These are phyloP conservation scores for Panaeolus papilionaceus DNA, from an alignment of 768 basidiomycete genomes.

Conservation along the genomic window DNA sequence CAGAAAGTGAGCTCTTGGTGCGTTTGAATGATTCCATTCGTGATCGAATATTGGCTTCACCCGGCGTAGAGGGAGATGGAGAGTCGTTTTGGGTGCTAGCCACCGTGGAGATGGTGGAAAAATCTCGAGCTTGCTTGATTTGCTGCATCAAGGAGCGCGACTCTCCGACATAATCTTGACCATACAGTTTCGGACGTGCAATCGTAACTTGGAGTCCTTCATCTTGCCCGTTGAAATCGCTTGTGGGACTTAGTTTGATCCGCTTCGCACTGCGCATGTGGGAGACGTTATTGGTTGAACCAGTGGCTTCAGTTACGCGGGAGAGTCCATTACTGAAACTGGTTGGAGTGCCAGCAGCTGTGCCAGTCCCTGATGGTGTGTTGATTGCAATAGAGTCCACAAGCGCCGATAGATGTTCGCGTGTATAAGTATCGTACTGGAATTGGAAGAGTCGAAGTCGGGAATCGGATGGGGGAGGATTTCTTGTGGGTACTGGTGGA, in stretches of 20 bases:
- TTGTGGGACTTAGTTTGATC: constrained; percentile 75
- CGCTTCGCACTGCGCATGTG: constrained; percentile 80
- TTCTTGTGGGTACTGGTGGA: constrained; percentile 33
- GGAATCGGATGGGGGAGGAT: constrained; percentile 63
- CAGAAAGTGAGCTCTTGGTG: constrained; percentile 15
- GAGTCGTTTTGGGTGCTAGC: constrained; percentile 45
- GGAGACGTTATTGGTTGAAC: constrained; percentile 46
- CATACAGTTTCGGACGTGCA: constrained; percentile 50
- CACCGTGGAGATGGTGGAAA: constrained; percentile 75
- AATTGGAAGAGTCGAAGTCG: constrained; percentile 89
- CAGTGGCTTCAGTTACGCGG: constrained; percentile 52
- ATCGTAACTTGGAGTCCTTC: constrained; percentile 52
- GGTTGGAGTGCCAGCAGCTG: constrained; percentile 52
- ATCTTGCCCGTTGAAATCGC: constrained; percentile 62
- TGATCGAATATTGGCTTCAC: constrained; percentile 6
- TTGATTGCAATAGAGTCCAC: constrained; percentile 94
- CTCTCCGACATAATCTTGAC: constrained; percentile 81
- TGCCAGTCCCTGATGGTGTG: constrained; percentile 63
- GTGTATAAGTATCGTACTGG: constrained; percentile 95
- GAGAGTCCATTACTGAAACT: constrained; percentile 52
- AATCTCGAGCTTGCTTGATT: constrained; percentile 79
- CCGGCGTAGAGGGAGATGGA: constrained; percentile 25
- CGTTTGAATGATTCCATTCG: constrained; percentile 19
- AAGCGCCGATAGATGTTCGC: constrained; percentile 91
- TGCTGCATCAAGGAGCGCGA: constrained; percentile 80